These are phyloP conservation scores for Alternaria sp. DNA, from an alignment of 2,329 filamentous ascomycete genomes.

Conservation along the genomic window DNA sequence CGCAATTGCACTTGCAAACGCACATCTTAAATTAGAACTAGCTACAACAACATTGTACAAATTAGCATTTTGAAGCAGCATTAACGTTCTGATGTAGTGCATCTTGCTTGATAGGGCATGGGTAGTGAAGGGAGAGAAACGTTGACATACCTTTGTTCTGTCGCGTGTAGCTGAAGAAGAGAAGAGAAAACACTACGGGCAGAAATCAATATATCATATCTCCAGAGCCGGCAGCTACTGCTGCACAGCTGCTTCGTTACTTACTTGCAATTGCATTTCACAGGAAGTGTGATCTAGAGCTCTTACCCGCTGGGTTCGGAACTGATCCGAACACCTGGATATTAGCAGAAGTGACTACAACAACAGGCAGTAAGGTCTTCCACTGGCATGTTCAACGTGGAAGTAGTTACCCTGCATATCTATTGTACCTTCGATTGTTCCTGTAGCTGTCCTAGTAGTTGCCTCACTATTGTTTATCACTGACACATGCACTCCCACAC, in stretches of 20 bases:
- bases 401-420: background rate
- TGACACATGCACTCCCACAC: no score
- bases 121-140: background rate
- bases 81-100: background rate
- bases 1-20: no score
- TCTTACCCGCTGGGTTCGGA: no score
- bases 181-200: background rate
- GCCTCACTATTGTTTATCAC: no score
- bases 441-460: no score
- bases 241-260: background rate
- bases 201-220: background rate
- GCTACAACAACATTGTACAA: background rate
- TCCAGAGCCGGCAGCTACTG: background rate
- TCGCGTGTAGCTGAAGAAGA: background rate
- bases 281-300: no score
- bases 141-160: background rate
- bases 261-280: background rate
- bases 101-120: background rate
- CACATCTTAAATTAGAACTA: background rate
- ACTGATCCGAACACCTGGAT: no score
- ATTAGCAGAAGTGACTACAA: background rate
- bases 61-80: conserved; percentile 2
- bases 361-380: background rate
- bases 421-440: no score
- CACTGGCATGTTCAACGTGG: background rate